Percentiles rank a stretch among this genome's conserved stretches.
Evolutionary conservation across 331 rosid species (phyloP).

Genomic region (Dryas integrifolia): DNA sequence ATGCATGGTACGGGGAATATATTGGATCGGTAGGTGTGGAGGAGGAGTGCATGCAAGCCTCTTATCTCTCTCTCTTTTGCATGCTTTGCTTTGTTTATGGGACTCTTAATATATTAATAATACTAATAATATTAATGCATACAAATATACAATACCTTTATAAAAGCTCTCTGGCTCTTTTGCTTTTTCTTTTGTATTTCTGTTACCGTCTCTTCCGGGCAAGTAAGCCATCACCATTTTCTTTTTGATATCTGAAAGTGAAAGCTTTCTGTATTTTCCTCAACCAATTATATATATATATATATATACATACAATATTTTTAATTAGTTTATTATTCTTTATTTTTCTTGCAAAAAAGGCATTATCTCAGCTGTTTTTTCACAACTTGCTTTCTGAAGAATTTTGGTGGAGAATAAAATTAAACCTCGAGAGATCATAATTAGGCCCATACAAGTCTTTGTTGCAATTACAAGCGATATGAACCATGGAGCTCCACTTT

Average conservation of each 20-base stretch:
- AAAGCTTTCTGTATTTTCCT: conserved; percentile 24
- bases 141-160: neutral
- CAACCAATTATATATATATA: neutral
- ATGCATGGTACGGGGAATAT: no score
- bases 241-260: conserved; percentile 23
- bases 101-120: conserved; percentile 12
- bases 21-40: no score
- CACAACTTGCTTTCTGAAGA: conserved; percentile 4
- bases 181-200: neutral
- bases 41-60: neutral
- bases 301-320: neutral
- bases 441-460: neutral
- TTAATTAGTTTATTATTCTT: neutral
- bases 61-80: neutral
- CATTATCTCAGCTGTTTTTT: neutral
- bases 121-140: neutral
- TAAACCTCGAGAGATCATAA: neutral
- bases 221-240: conserved; percentile 34
- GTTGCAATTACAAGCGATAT: neutral
- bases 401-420: neutral
- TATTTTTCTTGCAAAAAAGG: neutral
- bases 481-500: conserved; percentile 1
- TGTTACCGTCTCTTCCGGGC: conserved; percentile 39
- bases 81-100: conserved; percentile 34
- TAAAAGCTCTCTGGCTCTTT: neutral